Base-by-base conservation (phyloP, 2,329 filamentous ascomycete genomes). In the Myriosclerotinia scirpicola region DNA sequence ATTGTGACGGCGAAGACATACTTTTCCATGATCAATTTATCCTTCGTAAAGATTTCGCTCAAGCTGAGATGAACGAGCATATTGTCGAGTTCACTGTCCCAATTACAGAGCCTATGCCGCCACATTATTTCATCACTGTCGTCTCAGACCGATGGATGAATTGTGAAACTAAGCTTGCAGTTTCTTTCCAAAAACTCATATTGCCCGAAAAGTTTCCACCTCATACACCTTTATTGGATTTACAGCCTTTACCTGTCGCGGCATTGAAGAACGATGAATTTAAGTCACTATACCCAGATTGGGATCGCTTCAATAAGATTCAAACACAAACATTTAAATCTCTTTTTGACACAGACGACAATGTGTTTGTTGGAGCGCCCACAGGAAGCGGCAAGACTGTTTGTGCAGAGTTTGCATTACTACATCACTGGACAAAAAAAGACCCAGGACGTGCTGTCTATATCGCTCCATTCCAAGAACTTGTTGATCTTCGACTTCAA, bases 71-170 rank as follows among this genome's bases (percentile, higher is more conserved):
- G 77, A 97, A 94, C 70, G 94, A 98, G 80, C 95, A 99, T 78
- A 80, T 97, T 14, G 90, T 99, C 38, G 95, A 99, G 73, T 95
- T 99, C 73, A 98, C 94, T 0, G 94, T 98, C 3, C 91, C 95
- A 0, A 96, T 99, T 72, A 93, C 92, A 0, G 95, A 99, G 73
- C 96, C 96, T 0, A 96, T 98, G 91, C 95, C 95, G 17, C 95
- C 96, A 0, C 96, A 99, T 78, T 99, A 99, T 81, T 99, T 99
- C 80, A 92, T 99, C 74, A 95, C 93, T 0, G 86, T 99, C 50
- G 81, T 97, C 26, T 98, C 94, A 4, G 95, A 99, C 78, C 85
- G 95, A 72, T 99, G 95, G 95, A 97, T 99, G 92, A 92, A 97
- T 76, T 92, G 94, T 0, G 93, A 99, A 80, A 97, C 93, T 1